These are phyloP conservation scores for Erodium moschatum DNA, from an alignment of 441 rosid genomes.

Conservation along the genomic window DNA sequence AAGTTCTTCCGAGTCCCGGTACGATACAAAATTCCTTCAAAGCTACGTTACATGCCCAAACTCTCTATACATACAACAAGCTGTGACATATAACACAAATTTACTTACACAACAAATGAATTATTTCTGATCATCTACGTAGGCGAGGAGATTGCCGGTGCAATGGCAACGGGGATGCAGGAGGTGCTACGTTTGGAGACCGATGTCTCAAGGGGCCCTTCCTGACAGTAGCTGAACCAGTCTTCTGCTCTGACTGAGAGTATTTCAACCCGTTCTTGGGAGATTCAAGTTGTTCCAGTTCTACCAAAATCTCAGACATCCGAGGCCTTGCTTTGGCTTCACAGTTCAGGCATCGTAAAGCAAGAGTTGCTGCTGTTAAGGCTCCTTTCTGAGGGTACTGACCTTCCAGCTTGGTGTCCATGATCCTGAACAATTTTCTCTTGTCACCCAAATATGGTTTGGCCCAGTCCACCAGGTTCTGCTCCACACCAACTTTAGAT, in stretches of 20 bases:
- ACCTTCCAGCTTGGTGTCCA: conserved; percentile 77
- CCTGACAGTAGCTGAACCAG: conserved; percentile 22
- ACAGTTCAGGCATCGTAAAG: conserved; percentile 47
- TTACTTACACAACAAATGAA: conserved; percentile 14
- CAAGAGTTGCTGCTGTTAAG: conserved; percentile 52
- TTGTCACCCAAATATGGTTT: conserved; percentile 55
- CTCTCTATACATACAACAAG: conserved; percentile 18
- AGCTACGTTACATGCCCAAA: conserved; percentile 14
- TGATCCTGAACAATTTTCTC: conserved; percentile 55
- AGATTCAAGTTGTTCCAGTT: conserved; percentile 35
- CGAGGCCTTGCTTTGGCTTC: conserved; percentile 55
- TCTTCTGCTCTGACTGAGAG: conserved; percentile 24
- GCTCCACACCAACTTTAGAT: conserved; percentile 35
- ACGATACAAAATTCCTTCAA: conserved; percentile 30
- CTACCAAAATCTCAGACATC: conserved; percentile 41
- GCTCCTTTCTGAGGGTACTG: conserved; percentile 73
- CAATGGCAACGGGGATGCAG: conserved; percentile 39
- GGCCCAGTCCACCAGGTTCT: conserved; percentile 77
- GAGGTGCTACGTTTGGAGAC: conserved; percentile 37
- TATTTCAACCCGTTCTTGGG: conserved; percentile 24
- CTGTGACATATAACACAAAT: conserved; percentile 17
- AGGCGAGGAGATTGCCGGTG: conserved; percentile 34
- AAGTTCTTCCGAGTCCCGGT: too few species aligned
- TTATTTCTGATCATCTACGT: conserved; percentile 21
- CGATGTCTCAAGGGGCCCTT: conserved; percentile 40